Evolutionary conservation across 106 monocot species (phyloP), one percentile per base, ranked within the genome.

Genomic region (Amphibolis antarctica): DNA sequence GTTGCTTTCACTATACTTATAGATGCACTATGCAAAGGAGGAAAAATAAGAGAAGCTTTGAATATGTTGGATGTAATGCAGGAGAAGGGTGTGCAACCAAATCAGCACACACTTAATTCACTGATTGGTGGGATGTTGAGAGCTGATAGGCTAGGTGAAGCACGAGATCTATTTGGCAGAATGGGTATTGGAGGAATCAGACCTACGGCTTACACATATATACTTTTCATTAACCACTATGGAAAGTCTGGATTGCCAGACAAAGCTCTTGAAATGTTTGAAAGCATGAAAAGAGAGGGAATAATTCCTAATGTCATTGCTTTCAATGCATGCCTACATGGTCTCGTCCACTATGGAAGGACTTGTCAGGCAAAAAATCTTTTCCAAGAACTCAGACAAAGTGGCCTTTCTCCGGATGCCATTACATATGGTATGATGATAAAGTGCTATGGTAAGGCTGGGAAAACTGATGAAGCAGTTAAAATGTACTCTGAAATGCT

Each of bases 371-470:
- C 90, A 48, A 83, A 98, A 65, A 60, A 69, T 61, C 48, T 90
- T 30, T 84, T 98, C 36, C 15, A 64, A 36, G 84, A 98, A 67
- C 30, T 98, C 44, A 74, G 59, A 66, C 69, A 63, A 44, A 76
- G 44, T 69, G 90, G 96, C 7, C 69, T 86, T 57, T 71, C 77
- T 72, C 86, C 90, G 9, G 96, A 98, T 80, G 66, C 82, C 28
- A 80, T 90, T 67, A 87, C 90, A 19, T 98, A 98, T 53, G 83
- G 75, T 68, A 80, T 77, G 74, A 84, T 98, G 96, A 87, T 90
- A 45, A 98, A 90, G 69, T 90, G 96, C 63, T 90, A 78, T 63
- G 76, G 74, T 46, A 90, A 82, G 65, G 74, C 75, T 29, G 84
- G 90, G 20, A 74, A 82, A 80, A 63, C 45, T 26, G 80, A 82